Evolutionary conservation across 371 early-diverging fungal genomes (phyloP), one percentile per base, ranked within the genome.

Genomic region (Capillidium heterosporum): DNA sequence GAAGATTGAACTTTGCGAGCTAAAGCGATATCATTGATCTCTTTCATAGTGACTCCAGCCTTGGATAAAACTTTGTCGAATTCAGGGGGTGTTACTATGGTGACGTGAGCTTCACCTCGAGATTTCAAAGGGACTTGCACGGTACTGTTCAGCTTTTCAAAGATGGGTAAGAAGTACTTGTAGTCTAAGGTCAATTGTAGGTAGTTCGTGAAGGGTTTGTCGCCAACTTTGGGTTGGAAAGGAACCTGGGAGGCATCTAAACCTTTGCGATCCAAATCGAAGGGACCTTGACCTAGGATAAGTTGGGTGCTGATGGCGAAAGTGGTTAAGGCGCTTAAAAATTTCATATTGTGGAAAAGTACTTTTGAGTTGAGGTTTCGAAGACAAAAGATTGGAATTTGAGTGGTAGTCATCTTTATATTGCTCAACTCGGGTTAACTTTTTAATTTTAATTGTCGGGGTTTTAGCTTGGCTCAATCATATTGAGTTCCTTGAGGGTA

Each of bases 11-110:
- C 79, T 51, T 64, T 53, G 15, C 67, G 57, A 29, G 57, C 48
- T 17, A 56, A 23, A 13, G 85, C 88, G 44, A 83, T 68, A 3
- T 32, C 59, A 57, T 87, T 76, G 57, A 88, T 60, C 43, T 87
- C 80, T 7, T 75, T 65, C n/a, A 84, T 79, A n/a, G 84, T 83
- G 10, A 86, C 65, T 54, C 74, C 73, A 2, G 71, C 76, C 11
- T 67, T 71, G 53, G 72, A 66, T 15, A 84, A 65, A 4, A 74
- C 68, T 15, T 54, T 57, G 47, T 69, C 65, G 47, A 71, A 84
- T 63, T 88, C 88, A 0, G 88, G 81, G 0, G 88, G 88, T 7
- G 75, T 67, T 40, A 88, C 67, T 13, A 87, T 72, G 0, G 88
- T 88, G 43, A 88, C 65, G 44, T 88, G 88, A 0, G 87, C 72